Conservation (phyloP, 1,284 basidiomycete genomes). For the Cryptococcus jaspeensis region DNA sequence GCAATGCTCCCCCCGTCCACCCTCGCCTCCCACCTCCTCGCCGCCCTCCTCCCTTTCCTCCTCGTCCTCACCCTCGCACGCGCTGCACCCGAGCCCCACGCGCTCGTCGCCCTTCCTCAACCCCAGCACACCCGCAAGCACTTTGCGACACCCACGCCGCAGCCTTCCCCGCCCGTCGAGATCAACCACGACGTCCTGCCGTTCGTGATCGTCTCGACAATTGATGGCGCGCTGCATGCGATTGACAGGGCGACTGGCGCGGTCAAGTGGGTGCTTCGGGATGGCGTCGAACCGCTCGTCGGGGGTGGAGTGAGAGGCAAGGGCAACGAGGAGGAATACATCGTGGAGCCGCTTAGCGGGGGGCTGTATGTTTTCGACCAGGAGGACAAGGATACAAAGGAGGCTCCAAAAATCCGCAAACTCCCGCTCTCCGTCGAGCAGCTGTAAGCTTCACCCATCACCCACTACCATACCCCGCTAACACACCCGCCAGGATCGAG, state of each 20-base stretch:
- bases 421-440: slow-evolving; percentile 50
- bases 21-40: slow-evolving; percentile 6
- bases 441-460: slow-evolving; percentile 34
- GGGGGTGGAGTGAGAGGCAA: slow-evolving; percentile 39
- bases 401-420: slow-evolving; percentile 42
- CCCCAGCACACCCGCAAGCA: slow-evolving; percentile 8
- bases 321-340: slow-evolving; percentile 41
- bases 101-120: slow-evolving; percentile 12
- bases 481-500: slow-evolving; percentile 39
- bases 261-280: slow-evolving; percentile 40
- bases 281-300: slow-evolving; percentile 45
- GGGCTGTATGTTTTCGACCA: slow-evolving; percentile 47
- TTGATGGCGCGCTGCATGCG: slow-evolving; percentile 51
- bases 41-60: slow-evolving; percentile 10
- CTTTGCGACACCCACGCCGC: slow-evolving; percentile 4
- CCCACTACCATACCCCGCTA: not conserved
- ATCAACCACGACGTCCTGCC: slow-evolving; percentile 49
- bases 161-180: slow-evolving; percentile 17
- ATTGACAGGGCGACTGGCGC: slow-evolving; percentile 46
- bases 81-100: slow-evolving; percentile 16
- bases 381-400: slow-evolving; percentile 27
- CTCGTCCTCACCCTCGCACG: slow-evolving; percentile 2
- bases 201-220: slow-evolving; percentile 48
- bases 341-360: slow-evolving; percentile 50
- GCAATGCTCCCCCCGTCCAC: not conserved